These are phyloP conservation scores for Mortierella sp. DNA, from an alignment of 371 early-diverging fungal species.

Conservation along the genomic window DNA sequence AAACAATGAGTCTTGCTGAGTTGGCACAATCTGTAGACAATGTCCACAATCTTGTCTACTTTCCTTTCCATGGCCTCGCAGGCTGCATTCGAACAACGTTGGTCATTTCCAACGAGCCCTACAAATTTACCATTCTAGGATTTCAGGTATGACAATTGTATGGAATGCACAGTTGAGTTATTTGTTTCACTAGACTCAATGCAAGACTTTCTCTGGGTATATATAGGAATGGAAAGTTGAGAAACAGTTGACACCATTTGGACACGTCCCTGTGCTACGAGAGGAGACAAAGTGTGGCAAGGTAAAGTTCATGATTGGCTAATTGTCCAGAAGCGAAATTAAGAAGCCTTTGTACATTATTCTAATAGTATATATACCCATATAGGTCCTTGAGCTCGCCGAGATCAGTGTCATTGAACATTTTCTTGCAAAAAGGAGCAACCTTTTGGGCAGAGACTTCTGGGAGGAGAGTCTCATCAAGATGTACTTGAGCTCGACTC, in stretches of 20 bases:
- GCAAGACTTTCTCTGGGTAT: neutral
- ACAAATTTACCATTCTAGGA: conserved; percentile 16
- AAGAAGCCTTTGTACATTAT: neutral
- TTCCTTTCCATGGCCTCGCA: conserved; percentile 56
- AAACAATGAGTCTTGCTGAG: conserved; percentile 7
- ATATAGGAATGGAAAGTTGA: conserved; percentile 57
- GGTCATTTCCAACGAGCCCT: conserved; percentile 27
- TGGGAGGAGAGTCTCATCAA: conserved; percentile 54
- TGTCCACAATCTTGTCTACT: conserved; percentile 52
- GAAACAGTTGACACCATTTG: conserved; percentile 65
- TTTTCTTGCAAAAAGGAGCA: conserved; percentile 58
- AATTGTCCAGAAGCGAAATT: neutral
- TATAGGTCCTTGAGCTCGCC: conserved; percentile 47
- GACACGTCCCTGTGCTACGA: conserved; percentile 64
- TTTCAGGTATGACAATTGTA: conserved; percentile 5
- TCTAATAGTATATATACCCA: neutral
- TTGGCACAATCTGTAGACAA: conserved; percentile 24
- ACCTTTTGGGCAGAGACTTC: conserved; percentile 56
- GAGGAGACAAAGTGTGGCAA: conserved; percentile 56
- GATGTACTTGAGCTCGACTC: conserved; percentile 54
- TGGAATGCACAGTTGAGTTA: neutral
- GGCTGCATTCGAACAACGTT: conserved; percentile 52
- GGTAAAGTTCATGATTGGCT: conserved; percentile 1
- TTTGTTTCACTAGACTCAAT: too few relatives aligned
- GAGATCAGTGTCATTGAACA: conserved; percentile 64